Percentiles rank a stretch among this genome's conserved stretches.
These are phyloP conservation scores for Rhodotorula sp. DNA, from an alignment of 1,284 basidiomycete species.

Conservation along the genomic window DNA sequence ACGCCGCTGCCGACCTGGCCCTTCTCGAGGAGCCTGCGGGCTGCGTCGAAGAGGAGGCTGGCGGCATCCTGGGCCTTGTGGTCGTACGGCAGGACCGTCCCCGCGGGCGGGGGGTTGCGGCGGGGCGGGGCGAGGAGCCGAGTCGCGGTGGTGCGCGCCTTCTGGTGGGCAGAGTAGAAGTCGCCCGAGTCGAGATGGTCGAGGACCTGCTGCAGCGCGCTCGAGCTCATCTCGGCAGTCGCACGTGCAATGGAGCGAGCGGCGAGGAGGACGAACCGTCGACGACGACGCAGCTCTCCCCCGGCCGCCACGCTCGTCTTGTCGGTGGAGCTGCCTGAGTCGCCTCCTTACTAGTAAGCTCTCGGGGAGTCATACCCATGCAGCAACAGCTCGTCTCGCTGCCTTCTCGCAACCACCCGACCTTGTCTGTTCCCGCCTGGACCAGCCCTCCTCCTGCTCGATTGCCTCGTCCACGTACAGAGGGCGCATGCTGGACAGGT, in stretches of 20 bases:
- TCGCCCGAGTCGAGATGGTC: slow-evolving; percentile 63
- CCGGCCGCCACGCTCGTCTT: too few relatives aligned
- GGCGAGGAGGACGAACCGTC: neutral
- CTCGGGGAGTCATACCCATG: too few relatives aligned
- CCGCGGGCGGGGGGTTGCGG: slow-evolving; percentile 26
- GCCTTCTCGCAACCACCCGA: too few relatives aligned
- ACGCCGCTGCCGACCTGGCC: slow-evolving; percentile 84
- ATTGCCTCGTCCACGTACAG: too few relatives aligned
- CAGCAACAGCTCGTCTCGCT: too few relatives aligned
- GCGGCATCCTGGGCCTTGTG: slow-evolving; percentile 76
- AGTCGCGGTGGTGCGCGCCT: slow-evolving; percentile 87
- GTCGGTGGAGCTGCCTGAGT: too few relatives aligned
- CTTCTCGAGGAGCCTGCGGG: slow-evolving; percentile 78
- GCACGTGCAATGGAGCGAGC: neutral
- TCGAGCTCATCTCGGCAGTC: neutral
- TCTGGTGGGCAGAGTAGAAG: slow-evolving; percentile 90
- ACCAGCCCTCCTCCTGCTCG: too few relatives aligned
- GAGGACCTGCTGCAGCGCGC: slow-evolving; percentile 28
- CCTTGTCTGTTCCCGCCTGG: too few relatives aligned
- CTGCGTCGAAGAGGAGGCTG: slow-evolving; percentile 82
- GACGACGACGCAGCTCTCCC: neutral
- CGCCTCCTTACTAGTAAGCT: too few relatives aligned
- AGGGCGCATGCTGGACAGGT: too few relatives aligned
- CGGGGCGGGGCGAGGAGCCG: slow-evolving; percentile 60
- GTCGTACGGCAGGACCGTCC: slow-evolving; percentile 35